Conservation (phyloP, 108 stramenopile genomes). For the Cyclotella baltica region DNA sequence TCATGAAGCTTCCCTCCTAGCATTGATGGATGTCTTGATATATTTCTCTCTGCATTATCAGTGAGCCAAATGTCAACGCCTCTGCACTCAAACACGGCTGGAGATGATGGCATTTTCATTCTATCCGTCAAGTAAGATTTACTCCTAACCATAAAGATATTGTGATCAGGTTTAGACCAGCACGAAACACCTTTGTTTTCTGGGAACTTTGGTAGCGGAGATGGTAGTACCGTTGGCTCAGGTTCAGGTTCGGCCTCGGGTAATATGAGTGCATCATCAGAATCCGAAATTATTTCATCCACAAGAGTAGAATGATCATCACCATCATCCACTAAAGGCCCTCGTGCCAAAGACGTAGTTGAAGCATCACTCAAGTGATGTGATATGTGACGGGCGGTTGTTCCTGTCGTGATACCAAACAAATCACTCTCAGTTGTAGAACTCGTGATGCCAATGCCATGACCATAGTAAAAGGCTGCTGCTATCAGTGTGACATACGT, state of each 20-base stretch:
- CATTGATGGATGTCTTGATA: slow-evolving; percentile 86
- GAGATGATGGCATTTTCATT: slow-evolving; percentile 80
- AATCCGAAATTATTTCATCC: slow-evolving; percentile 44
- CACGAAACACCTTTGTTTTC: slow-evolving; percentile 77
- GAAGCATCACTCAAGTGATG: not conserved
- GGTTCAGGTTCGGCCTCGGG: slow-evolving; percentile 13
- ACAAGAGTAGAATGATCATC: slow-evolving; percentile 55
- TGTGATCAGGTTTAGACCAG: slow-evolving; percentile 79
- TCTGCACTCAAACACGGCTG: slow-evolving; percentile 72
- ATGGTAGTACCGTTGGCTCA: slow-evolving; percentile 54
- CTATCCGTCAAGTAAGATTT: slow-evolving; percentile 76
- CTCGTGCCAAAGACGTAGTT: not conserved
- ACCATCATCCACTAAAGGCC: not conserved
- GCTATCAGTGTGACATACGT: slow-evolving; percentile 34
- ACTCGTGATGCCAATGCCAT: slow-evolving; percentile 24
- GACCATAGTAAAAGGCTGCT: slow-evolving; percentile 45
- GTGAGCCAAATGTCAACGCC: slow-evolving; percentile 92
- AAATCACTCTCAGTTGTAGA: not conserved
- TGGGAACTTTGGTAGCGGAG: slow-evolving; percentile 78
- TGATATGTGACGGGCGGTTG: not conserved
- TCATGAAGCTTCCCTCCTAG: slow-evolving; percentile 77
- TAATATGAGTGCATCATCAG: slow-evolving; percentile 40
- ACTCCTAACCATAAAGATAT: slow-evolving; percentile 85
- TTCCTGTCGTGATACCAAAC: not conserved
- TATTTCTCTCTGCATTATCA: slow-evolving; percentile 86